Evolutionary conservation across 1,284 basidiomycete species (phyloP).

Genomic region (Pholiota adiposa): DNA sequence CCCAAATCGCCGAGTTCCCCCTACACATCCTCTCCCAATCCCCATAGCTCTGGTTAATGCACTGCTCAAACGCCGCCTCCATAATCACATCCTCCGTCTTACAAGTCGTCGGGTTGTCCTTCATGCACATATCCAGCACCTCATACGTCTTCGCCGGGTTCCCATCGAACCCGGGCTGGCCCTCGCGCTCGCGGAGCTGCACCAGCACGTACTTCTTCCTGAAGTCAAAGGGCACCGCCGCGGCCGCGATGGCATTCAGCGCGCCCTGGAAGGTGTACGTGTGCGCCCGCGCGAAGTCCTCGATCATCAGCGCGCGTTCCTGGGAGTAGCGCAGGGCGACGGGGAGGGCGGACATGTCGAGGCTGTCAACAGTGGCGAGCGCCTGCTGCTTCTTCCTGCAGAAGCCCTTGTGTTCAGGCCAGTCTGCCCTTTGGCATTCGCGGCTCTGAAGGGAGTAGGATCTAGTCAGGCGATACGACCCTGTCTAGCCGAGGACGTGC

Average conservation of each 20-base stretch:
- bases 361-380: background rate
- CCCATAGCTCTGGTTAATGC: background rate
- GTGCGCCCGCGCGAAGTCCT: conserved; percentile 1
- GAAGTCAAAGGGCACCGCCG: background rate
- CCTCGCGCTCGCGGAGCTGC: background rate
- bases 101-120: background rate
- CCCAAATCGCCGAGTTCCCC: background rate
- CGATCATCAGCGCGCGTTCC: background rate
- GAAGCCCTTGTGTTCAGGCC: background rate
- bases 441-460: background rate
- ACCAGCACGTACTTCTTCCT: conserved; percentile 2
- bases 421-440: background rate
- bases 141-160: conserved; percentile 3
- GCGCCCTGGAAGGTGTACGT: conserved; percentile 2
- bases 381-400: conserved; percentile 4
- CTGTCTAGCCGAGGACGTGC: background rate
- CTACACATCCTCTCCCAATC: background rate
- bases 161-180: background rate
- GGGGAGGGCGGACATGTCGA: background rate
- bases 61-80: background rate
- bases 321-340: background rate
- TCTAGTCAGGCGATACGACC: background rate
- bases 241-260: background rate
- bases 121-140: background rate
- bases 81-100: background rate